Conservation (phyloP, 1,284 basidiomycete species). For the Malassezia furfur region DNA sequence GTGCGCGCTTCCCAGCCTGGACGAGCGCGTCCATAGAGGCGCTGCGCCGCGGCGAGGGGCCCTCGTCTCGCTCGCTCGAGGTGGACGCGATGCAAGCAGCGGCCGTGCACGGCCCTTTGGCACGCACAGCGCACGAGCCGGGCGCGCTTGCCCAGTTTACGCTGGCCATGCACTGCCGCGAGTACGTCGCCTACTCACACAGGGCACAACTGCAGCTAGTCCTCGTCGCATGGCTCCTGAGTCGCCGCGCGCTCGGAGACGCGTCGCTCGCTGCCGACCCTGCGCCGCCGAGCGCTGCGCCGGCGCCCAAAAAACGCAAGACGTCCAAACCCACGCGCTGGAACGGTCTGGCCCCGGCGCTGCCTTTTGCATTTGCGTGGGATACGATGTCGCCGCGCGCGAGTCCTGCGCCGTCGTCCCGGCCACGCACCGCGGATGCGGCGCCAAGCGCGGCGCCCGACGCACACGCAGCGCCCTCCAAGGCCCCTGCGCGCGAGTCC, state of each 20-base stretch:
- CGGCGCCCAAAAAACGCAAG: slow-evolving; percentile 9
- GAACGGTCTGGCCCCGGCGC: neutral
- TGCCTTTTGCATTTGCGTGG: slow-evolving; percentile 1
- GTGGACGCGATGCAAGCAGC: slow-evolving; percentile 3
- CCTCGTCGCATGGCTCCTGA: slow-evolving; percentile 6
- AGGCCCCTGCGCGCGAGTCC: too few relatives aligned
- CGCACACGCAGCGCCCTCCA: too few relatives aligned
- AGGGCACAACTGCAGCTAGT: slow-evolving; percentile 12
- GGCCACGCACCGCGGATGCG: too few relatives aligned
- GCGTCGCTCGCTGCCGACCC: neutral
- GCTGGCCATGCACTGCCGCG: slow-evolving; percentile 8
- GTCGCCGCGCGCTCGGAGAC: neutral
- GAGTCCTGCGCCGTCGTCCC: too few relatives aligned
- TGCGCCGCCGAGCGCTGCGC: neutral
- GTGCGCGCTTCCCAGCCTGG: slow-evolving; percentile 3
- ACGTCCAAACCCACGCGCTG: neutral
- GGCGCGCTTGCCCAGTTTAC: neutral
- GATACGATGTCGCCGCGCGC: neutral
- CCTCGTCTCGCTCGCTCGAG: neutral
- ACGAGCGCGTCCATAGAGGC: neutral
- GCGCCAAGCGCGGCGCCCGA: too few relatives aligned
- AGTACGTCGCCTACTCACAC: slow-evolving; percentile 7
- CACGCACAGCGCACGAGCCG: neutral
- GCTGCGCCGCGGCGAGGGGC: neutral
- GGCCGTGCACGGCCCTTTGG: neutral